Evolutionary conservation across 2,329 filamentous ascomycete genomes (phyloP).

Genomic region (Cladobotryum mycophilum): DNA sequence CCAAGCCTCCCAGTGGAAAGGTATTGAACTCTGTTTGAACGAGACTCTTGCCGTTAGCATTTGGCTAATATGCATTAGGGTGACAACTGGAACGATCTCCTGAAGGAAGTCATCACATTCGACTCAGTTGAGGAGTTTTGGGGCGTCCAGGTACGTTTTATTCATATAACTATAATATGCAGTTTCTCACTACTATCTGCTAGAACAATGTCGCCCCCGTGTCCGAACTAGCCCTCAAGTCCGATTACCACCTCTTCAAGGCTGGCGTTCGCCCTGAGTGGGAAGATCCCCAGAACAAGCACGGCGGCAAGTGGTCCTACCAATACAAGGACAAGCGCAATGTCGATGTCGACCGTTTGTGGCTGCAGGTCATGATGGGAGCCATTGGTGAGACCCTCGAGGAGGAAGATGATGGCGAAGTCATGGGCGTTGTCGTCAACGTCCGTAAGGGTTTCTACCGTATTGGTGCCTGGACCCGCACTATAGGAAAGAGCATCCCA

Average conservation of each 20-base stretch:
- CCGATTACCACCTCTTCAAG: slow-evolving; percentile 99
- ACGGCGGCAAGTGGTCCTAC: slow-evolving; percentile 98
- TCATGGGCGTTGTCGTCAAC: slow-evolving; percentile 99
- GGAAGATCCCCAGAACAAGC: slow-evolving; percentile 98
- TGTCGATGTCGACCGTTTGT: slow-evolving; percentile 88
- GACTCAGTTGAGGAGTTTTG: slow-evolving; percentile 99
- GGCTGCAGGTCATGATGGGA: slow-evolving; percentile 94
- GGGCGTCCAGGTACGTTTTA: slow-evolving; percentile 84
- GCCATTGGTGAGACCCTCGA: slow-evolving; percentile 98
- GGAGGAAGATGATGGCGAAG: slow-evolving; percentile 87
- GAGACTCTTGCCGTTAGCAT: not conserved
- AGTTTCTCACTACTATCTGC: slow-evolving; percentile 10
- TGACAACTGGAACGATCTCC: slow-evolving; percentile 96
- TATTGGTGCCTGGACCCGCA: slow-evolving; percentile 95
- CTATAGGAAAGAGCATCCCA: slow-evolving; percentile 77
- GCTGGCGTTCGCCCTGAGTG: slow-evolving; percentile 93
- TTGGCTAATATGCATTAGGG: slow-evolving; percentile 48
- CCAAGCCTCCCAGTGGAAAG: slow-evolving; percentile 94
- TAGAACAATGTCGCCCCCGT: slow-evolving; percentile 98
- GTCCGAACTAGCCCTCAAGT: slow-evolving; percentile 92
- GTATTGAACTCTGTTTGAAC: slow-evolving; percentile 36
- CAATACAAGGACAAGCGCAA: slow-evolving; percentile 93
- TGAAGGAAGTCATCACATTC: slow-evolving; percentile 98
- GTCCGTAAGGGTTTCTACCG: slow-evolving; percentile 98
- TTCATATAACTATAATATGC: not conserved